These are phyloP conservation scores for Stygiomarasmius scandens DNA, from an alignment of 1,284 basidiomycete genomes.

Conservation along the genomic window DNA sequence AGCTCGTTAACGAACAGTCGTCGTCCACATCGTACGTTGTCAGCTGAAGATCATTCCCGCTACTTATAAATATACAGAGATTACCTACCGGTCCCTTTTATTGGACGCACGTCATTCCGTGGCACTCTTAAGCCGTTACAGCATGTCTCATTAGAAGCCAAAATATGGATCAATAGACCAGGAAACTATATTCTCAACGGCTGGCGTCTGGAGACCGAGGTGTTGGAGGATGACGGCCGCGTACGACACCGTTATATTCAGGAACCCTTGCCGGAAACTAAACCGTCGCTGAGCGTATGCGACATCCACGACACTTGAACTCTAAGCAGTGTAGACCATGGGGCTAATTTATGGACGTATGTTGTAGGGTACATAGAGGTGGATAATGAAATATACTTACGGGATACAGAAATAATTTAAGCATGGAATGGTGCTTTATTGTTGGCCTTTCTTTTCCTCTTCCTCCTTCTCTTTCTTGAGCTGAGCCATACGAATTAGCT, in stretches of 20 bases:
- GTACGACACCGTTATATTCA: slow-evolving; percentile 55
- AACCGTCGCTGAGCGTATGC: slow-evolving; percentile 47
- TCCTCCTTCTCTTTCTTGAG: slow-evolving; percentile 44
- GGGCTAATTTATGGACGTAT: background rate
- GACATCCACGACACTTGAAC: slow-evolving; percentile 17
- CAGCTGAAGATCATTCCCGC: slow-evolving; percentile 2
- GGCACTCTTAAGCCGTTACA: slow-evolving; percentile 56
- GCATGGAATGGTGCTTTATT: slow-evolving; percentile 8
- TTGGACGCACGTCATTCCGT: slow-evolving; percentile 62
- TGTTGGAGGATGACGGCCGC: slow-evolving; percentile 46
- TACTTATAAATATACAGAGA: slow-evolving; percentile 31
- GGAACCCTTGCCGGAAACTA: slow-evolving; percentile 40
- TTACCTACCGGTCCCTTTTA: slow-evolving; percentile 53
- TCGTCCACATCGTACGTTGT: slow-evolving; percentile 37
- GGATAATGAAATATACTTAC: no score
- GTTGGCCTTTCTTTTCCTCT: slow-evolving; percentile 38
- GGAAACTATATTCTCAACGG: slow-evolving; percentile 66
- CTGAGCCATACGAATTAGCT: slow-evolving; percentile 57
- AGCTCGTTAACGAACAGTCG: slow-evolving; percentile 36
- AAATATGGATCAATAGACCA: slow-evolving; percentile 60
- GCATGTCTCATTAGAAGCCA: slow-evolving; percentile 44
- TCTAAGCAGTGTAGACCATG: background rate
- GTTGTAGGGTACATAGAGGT: background rate
- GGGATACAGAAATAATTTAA: background rate
- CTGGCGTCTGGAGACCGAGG: slow-evolving; percentile 69